Base-by-base conservation (phyloP, 2,329 filamentous ascomycete species). In the Sarocladiaceae sp. region DNA sequence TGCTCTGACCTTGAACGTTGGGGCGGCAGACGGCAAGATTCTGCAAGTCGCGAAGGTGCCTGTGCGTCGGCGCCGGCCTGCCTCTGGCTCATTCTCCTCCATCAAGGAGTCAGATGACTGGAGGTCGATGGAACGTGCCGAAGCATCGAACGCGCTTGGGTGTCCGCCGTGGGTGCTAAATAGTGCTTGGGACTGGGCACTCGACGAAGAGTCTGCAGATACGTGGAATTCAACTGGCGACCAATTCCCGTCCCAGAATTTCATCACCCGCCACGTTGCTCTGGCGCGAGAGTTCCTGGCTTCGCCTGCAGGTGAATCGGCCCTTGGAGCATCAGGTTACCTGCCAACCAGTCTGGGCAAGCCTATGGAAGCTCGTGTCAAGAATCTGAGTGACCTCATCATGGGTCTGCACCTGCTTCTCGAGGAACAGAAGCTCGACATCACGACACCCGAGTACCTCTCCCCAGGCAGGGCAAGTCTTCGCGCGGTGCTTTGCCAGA, bases 381-480 rank as follows among this genome's bases (percentile, higher is more conserved):
- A 76, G 62, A 70, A 83, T 52, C 77, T 87, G 29, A 72, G 86
- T 64, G 80, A 88, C 61, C 76, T 88, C 50, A 79, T 93, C 33
- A 74, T 95, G 57, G 87, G 82, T 1, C 74, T 99, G 12, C 94
- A 99, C 69, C 75, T 97, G 3, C 73, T 96, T n/a, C 79, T 88
- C 0, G 93, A 99, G 66, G 94, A 99, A 65, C 79, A 88, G 56
- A 97, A 96, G 64, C 78, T 99, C 2, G 83, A 89, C 55, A 79
- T 85, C 4, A 73, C 76, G 56, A 67, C 68, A 0, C 69, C 74
- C 0, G 74, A 77, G 49, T 70, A 71, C 35, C 57, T 61, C 2
- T 73, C 74, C 3, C 70, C 73, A 0, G 71, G 75, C 0, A 69
- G 72, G 23, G 65, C 68, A 10, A 75, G 80, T 46, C 61, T 97